Base-by-base conservation (phyloP, 1,284 basidiomycete species). In the Trichosporon faecale region DNA sequence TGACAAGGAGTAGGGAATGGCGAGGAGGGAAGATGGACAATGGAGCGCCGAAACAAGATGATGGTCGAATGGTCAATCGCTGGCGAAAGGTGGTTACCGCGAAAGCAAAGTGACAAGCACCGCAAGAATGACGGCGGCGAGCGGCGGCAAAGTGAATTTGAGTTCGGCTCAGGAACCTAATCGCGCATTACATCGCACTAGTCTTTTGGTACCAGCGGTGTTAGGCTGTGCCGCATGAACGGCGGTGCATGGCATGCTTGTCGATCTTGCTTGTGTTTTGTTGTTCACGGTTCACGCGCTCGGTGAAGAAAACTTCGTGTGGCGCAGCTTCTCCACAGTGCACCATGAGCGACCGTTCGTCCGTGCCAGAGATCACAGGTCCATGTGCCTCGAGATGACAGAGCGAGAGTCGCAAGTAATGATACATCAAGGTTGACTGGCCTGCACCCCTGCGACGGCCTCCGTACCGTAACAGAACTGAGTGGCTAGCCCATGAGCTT, bases 111-210 rank as follows among this genome's bases (percentile, higher is more conserved):
- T 3, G 44, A 7, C 16, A n/a, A n/a, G 18, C 18, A 46, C 23
- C 23, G 49, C 49, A 52, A 52, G 29, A 27, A 31, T 33, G 29
- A 61, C 57, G 57, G 27, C 29, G 57, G 29, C 18, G 18, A 61
- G 57, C 57, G 57, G 57, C 57, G 57, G 57, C 57, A 61, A 61
- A 61, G 57, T 61, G 57, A 31, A 33, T 31, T 61, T 61, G 27
- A 31, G 18, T 61, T 61, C 14, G 57, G 27, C 29, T 61, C 57
- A 61, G 57, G 57, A 61, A 29, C 18, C 55, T 60, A 60, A 31
- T 60, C 55, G 55, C 27, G 12, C 27, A 29, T 60, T 16, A 31
- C 49, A 52, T 7, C 49, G 49, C 49, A 25, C 21, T 52, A 23
- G 49, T 52, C 23, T 11, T 52, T 11, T n/a, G 49, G 25, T 23